Conservation (phyloP, 2,329 filamentous ascomycete species). For the Nemania abortiva region DNA sequence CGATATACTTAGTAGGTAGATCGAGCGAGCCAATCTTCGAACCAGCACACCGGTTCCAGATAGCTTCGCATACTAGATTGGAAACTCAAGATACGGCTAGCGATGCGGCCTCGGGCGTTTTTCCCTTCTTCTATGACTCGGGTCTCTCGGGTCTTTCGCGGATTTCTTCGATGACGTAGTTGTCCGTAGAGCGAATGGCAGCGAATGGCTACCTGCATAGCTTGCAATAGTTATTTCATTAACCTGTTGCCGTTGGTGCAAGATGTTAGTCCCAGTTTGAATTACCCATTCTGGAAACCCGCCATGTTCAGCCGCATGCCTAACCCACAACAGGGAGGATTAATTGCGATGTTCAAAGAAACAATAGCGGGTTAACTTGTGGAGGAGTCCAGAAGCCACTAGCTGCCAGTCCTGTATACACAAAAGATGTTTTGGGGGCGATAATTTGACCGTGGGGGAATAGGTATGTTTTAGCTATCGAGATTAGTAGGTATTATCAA, state of each 20-base stretch:
- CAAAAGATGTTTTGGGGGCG: slow-evolving; percentile 1
- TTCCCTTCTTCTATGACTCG: background rate
- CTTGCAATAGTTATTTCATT: slow-evolving; percentile 1
- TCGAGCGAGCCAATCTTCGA: background rate
- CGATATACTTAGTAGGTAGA: background rate
- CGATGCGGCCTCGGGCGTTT: background rate
- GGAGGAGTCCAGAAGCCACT: too few species aligned
- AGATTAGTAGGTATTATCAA: slow-evolving; percentile 4
- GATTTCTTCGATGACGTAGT: slow-evolving; percentile 16
- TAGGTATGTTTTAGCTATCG: background rate
- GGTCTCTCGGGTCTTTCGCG: background rate
- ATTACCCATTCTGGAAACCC: slow-evolving; percentile 25
- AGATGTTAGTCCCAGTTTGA: slow-evolving; percentile 10
- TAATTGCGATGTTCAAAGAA: background rate
- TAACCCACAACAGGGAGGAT: slow-evolving; percentile 4
- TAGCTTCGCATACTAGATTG: background rate
- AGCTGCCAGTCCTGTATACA: background rate
- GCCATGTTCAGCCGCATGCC: slow-evolving; percentile 23
- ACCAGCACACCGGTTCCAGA: background rate
- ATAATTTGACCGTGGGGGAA: background rate
- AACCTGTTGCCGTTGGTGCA: slow-evolving; percentile 2
- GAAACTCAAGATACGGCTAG: background rate
- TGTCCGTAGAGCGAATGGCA: background rate
- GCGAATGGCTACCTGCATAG: background rate
- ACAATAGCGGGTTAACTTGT: background rate